Conservation (phyloP, 495 filamentous ascomycete genomes). For the Aspergillus olivimuriae region DNA sequence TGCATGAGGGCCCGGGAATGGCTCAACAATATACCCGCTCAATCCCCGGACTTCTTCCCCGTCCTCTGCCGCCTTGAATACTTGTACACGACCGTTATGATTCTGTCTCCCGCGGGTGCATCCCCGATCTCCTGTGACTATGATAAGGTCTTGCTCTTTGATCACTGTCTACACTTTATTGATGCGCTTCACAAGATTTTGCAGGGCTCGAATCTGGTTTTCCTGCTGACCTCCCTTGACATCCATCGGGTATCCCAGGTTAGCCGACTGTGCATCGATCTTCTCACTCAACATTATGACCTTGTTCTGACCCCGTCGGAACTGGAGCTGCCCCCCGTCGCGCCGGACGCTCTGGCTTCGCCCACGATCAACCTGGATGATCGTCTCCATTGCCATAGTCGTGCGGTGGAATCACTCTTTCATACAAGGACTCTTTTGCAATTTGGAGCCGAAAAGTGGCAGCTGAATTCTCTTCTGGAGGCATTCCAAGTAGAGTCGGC, state of each 20-base stretch:
- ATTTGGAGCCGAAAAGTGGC: slow-evolving; percentile 32
- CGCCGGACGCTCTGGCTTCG: slow-evolving; percentile 29
- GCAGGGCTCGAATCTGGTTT: slow-evolving; percentile 23
- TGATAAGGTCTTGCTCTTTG: slow-evolving; percentile 70
- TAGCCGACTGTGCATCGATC: slow-evolving; percentile 24
- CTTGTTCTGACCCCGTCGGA: slow-evolving; percentile 27
- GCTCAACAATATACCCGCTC: slow-evolving; percentile 54
- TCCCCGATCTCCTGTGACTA: slow-evolving; percentile 59
- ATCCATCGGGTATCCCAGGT: slow-evolving; percentile 36
- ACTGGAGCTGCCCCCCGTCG: slow-evolving; percentile 26
- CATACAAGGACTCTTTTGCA: slow-evolving; percentile 29
- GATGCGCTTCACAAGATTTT: slow-evolving; percentile 35
- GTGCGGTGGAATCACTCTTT: slow-evolving; percentile 28
- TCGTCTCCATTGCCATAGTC: slow-evolving; percentile 29
- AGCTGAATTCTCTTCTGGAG: slow-evolving; percentile 19
- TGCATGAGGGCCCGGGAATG: slow-evolving; percentile 61
- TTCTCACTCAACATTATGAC: slow-evolving; percentile 29
- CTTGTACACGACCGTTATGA: slow-evolving; percentile 77
- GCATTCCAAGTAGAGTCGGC: slow-evolving; percentile 24
- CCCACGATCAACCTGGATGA: slow-evolving; percentile 32
- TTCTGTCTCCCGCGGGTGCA: slow-evolving; percentile 66
- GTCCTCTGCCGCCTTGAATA: slow-evolving; percentile 74
- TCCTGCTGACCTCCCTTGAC: slow-evolving; percentile 33
- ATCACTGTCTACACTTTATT: slow-evolving; percentile 67
- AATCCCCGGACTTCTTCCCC: slow-evolving; percentile 51